A percentile compares a stretch with the other conserved stretches of the same genome.
phyloP scores from a whole-genome alignment of 2,329 filamentous ascomycete species.

The Fusarium coicis region DNA sequence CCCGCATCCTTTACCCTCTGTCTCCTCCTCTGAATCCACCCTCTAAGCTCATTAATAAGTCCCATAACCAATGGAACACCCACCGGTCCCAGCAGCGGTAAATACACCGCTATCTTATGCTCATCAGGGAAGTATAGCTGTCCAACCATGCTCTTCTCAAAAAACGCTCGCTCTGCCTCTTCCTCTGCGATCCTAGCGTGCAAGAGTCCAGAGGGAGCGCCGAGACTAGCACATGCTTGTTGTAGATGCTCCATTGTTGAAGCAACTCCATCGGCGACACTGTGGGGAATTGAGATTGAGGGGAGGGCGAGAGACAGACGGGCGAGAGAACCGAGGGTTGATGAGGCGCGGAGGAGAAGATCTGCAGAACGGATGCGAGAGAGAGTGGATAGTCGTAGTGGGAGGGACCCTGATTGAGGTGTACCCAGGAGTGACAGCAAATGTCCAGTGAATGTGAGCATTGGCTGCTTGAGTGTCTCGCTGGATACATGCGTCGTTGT shows the following conservation, averaged over 20 bases:
- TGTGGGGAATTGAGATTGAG: conserved; percentile 89
- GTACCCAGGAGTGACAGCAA: conserved; percentile 88
- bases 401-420: conserved; percentile 83
- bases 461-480: conserved; percentile 77
- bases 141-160: conserved; percentile 98
- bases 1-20: conserved; percentile 55
- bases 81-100: conserved; percentile 89
- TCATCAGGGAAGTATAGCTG: conserved; percentile 99
- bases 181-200: conserved; percentile 87
- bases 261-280: conserved; percentile 86
- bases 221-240: conserved; percentile 78
- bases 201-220: conserved; percentile 73
- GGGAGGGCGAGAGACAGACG: conserved; percentile 85
- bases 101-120: conserved; percentile 96
- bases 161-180: conserved; percentile 93
- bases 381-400: conserved; percentile 85
- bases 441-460: conserved; percentile 92
- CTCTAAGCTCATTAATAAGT: conserved; percentile 81
- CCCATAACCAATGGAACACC: conserved; percentile 90
- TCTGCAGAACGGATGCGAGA: conserved; percentile 87
- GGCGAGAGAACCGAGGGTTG: conserved; percentile 91
- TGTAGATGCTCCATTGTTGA: conserved; percentile 82
- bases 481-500: conserved; percentile 65
- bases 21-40: conserved; percentile 62
- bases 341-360: conserved; percentile 87